Evolutionary conservation across 805 yeast genomes (phyloP), one percentile per base, ranked within the genome.

Genomic region (Metahyphopichia silvanorum): DNA sequence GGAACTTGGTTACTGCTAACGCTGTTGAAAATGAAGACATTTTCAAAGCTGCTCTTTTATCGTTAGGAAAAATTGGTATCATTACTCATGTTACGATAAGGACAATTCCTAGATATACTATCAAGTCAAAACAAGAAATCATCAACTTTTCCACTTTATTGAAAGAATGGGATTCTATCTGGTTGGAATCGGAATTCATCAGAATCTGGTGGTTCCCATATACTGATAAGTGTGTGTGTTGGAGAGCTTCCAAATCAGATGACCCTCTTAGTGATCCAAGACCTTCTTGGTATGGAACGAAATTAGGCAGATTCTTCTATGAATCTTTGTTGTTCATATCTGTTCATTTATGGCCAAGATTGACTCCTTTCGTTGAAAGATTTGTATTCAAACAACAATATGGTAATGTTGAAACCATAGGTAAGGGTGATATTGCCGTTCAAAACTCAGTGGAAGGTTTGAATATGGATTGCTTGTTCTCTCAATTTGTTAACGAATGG

Each of bases 151-250:
- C 82, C 16, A 76, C 86, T 5, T 62, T 91, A 16, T 59, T 91
- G 45, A 63, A 67, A 10, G 68, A 77, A 39, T 87, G 95, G 87
- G 86, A 83, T 44, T 67, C 69, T 10, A 59, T 91, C 27, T 91
- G 97, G 95, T 76, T 85, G 3, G 79, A 86, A 29, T 74, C 87
- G n/a, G 98, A 91, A 61, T 91, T 79, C 51, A 82, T 88, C 28
- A 77, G 98, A 43, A 77, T 88, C 31, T 91, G 98, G 97, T 93
- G 98, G 98, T 93, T 84, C 59, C 98, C 98, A 1, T 93, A 91
- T 57, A 71, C 93, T 12, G 76, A 77, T 32, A 82, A 82, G 51
- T 86, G 95, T 66, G 79, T 88, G 20, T 66, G 88, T 30, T 91
- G 98, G 97, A 76, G 94, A 52, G 98, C 95, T 23, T 63, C 76